Evolutionary conservation across 2,329 filamentous ascomycete genomes (phyloP), one percentile per base, ranked within the genome.

Genomic region (Balansia obtecta): DNA sequence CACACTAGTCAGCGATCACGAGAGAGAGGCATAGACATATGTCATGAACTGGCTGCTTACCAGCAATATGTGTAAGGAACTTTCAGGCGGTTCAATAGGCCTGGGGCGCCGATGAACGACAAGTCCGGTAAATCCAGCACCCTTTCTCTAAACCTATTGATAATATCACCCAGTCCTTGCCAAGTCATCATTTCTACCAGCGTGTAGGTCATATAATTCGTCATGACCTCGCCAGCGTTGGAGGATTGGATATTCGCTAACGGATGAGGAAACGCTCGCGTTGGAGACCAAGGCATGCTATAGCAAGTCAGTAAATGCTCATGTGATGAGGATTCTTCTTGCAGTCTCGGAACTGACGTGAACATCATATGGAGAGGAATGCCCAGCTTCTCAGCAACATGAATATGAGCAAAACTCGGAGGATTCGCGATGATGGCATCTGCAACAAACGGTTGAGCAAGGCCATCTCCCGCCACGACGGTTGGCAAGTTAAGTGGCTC

Each of bases 61-160:
- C 90, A 96, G 66, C 89, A 93, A 62, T 96, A 97, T 0, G 90
- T 95, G 58, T 87, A 88, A 0, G 90, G 88, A 15, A 96, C 77
- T 45, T 78, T 79, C 33, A 96, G 70, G 33, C 87, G 80, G 43
- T 79, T 82, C 13, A 94, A 71, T 63, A 95, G 77, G 3, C 85
- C 86, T 9, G 90, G 88, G 2, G 86, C 90, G 77, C 85, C 91
- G 46, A 94, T 82, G 8, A 88, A 71, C 53, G 85, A 88, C 41
- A 96, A 74, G 0, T 85, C 78, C 43, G 93, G 85, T 1, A 96
- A 71, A 27, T 85, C 84, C 1, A 95, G 73, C 13, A 78, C 79
- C 52, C 82, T 82, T 56, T 84, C 82, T 48, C 90, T 76, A 60
- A 95, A 96, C 11, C 82, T 77, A 61, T 97, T 96, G 62, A 96